These are phyloP conservation scores for Medicago ruthenica DNA, from an alignment of 306 rosid genomes.

Conservation along the genomic window DNA sequence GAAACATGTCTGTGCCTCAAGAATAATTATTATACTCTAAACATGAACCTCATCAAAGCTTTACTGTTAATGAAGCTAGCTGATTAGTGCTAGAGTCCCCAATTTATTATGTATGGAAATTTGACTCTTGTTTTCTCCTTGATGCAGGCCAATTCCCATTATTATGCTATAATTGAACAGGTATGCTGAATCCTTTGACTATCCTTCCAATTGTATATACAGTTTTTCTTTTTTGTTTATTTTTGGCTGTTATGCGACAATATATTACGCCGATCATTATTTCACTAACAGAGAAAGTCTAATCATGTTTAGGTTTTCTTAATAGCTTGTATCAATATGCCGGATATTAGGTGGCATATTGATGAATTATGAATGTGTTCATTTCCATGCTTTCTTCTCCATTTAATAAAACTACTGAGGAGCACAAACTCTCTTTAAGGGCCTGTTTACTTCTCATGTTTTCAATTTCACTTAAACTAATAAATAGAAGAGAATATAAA, in stretches of 20 bases:
- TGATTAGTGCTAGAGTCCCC: background rate
- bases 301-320: conserved; percentile 27
- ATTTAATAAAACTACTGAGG: conserved; percentile 25
- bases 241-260: conserved; percentile 6
- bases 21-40: conserved; percentile 8
- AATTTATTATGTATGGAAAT: conserved; percentile 31
- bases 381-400: conserved; percentile 2
- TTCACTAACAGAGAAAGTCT: conserved; percentile 14
- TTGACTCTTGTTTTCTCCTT: conserved; percentile 45
- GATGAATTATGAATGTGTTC: conserved; percentile 27
- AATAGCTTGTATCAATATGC: background rate
- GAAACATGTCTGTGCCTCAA: background rate
- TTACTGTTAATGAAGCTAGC: conserved; percentile 27
- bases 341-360: conserved; percentile 14
- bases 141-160: conserved; percentile 98
- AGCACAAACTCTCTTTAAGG: background rate
- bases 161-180: conserved; percentile 95
- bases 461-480: background rate
- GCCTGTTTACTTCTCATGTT: background rate
- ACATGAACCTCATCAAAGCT: conserved; percentile 20
- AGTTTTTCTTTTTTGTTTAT: background rate
- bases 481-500: background rate
- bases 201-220: conserved; percentile 19
- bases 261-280: background rate
- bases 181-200: conserved; percentile 57